Evolutionary conservation across 495 filamentous ascomycete species (phyloP), one percentile per base, ranked within the genome.

Genomic region (Symbiotaphrina buchneri): DNA sequence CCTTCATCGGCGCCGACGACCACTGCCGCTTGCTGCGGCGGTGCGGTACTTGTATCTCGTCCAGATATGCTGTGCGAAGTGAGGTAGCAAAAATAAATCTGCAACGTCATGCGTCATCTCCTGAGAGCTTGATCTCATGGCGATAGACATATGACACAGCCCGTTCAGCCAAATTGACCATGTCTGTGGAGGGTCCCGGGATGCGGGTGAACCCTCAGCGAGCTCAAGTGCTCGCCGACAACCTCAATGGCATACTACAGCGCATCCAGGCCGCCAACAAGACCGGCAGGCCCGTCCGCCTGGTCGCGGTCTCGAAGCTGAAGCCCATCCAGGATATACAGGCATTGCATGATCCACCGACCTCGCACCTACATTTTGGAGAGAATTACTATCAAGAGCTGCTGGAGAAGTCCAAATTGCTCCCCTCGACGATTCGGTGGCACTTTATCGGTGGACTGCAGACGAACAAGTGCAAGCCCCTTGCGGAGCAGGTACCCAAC

Each of bases 391-490:
- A 77, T 10, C 29, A 15, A 48, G 87, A 97, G 47, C 70, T 97
- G 25, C 55, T 65, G 30, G 69, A 85, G 48, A 97, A 97, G 53
- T 75, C 83, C 7, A 56, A 63, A 6, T 42, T 82, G 13, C 65
- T 95, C 4, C 87, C 87, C 0, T 42, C 47, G n/a, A 62, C 55
- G 13, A 76, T 97, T 33, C 59, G 64, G 32, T 97, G 87, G 87
- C 87, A 97, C 46, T 93, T 94, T 49, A 95, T 94, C 50, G 87
- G 87, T 31, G 77, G 71, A 0, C 53, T 97, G 23, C 83, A 94
- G 49, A 73, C 55, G 49, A 91, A 87, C 42, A 93, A 95, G 55
- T 93, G 85, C 64, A 77, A 77, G 30, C 62, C 65, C 18, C 65
- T 97, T 2, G 79, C 90, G 26, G 63, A 71, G 26, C 65, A 74